phyloP scores from a whole-genome alignment of 495 filamentous ascomycete species.

The Halenospora varia region DNA sequence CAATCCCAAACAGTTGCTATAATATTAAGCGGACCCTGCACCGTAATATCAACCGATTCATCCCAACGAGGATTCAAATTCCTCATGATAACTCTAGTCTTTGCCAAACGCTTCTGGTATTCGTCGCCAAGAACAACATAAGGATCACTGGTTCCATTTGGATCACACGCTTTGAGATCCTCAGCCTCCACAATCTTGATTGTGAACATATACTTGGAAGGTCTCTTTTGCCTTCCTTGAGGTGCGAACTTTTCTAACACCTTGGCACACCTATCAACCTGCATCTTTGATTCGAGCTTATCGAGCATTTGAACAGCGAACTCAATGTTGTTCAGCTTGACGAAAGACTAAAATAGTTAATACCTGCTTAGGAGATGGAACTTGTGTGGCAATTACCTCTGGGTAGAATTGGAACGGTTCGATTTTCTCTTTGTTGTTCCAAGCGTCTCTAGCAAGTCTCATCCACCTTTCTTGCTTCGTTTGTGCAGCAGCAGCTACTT shows the following conservation, averaged over 20 bases:
- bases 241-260: conserved; percentile 59
- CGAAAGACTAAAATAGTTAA: conserved; percentile 63
- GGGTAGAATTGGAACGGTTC: conserved; percentile 98
- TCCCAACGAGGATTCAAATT: conserved; percentile 97
- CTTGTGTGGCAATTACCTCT: conserved; percentile 53
- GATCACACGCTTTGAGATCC: conserved; percentile 95
- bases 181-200: conserved; percentile 99
- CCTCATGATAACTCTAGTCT: conserved; percentile 87
- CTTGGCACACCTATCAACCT: conserved; percentile 90
- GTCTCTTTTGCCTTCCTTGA: conserved; percentile 51
- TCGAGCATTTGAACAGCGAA: conserved; percentile 88
- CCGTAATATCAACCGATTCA: conserved; percentile 93
- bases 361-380: too few relatives aligned
- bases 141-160: conserved; percentile 89
- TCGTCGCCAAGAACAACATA: conserved; percentile 97
- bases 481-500: conserved; percentile 71
- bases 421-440: conserved; percentile 87
- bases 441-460: conserved; percentile 91
- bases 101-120: conserved; percentile 94
- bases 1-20: conserved; percentile 99
- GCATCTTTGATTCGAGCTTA: conserved; percentile 80
- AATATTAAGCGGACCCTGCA: conserved; percentile 84
- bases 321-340: conserved; percentile 97
- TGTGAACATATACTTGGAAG: conserved; percentile 90
- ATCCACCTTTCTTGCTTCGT: conserved; percentile 88